Base-by-base conservation (phyloP, 75 land plant genomes). In the Pseudotsuga menziesii region DNA sequence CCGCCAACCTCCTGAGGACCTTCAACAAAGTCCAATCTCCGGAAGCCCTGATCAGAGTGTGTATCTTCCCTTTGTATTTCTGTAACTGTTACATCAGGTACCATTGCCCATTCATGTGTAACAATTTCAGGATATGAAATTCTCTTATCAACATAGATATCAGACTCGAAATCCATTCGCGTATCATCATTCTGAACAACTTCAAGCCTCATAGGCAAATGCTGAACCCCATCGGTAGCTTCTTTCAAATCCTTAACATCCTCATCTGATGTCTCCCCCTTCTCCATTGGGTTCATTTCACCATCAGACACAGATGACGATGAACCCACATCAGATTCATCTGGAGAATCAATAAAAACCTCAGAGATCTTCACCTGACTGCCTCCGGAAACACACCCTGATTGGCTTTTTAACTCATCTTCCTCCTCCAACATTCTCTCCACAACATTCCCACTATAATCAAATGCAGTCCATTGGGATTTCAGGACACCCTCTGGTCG, bases 61-160 rank as follows among this genome's bases (percentile, higher is more conserved):
- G 48, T 69, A 44, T 69, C 72, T 12, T 69, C 72, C 3, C 39
- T 69, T 41, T n/a, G 23, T 41, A 69, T 69, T 41, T 69, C 72
- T 41, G 72, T 69, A 20, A 69, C 54, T 44, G 23, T 69, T n/a
- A 41, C 72, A n/a, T 69, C 72, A 41, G 52, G 13, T 41, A 11
- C 72, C 52, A 69, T 19, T n/a, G 54, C 72, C 39, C 72, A 69
- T 41, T 69, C 72, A 36, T 69, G 72, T 15, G 72, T 41, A 48
- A 36, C 54, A 15, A 41, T 41, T 12, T 69, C 72, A 41, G 72
- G 72, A 41, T 69, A 69, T 8, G 72, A 52, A 29, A 69, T 69
- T 69, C 54, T 69, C 72, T 69, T 69, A 69, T 69, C 72, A 69
- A 69, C 23, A 20, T 20, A 69, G 72, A 69, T 69, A 41, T 69